Conservation (phyloP, 768 basidiomycete species). For the Termitomyces sp. region DNA sequence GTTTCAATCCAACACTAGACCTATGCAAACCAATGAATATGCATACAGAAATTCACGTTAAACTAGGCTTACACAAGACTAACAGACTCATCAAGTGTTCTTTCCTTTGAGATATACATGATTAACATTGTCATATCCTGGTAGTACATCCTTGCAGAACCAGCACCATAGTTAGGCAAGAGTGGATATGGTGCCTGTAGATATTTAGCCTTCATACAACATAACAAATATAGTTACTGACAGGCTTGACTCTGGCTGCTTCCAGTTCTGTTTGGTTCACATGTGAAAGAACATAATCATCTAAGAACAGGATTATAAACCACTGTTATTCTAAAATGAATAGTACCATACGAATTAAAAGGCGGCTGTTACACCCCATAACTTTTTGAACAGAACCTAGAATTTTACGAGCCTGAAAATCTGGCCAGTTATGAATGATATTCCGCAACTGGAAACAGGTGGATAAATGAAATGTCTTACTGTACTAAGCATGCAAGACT, state of each 20-base stretch:
- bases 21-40: not conserved
- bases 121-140: conserved; percentile 42
- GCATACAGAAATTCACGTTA: no score
- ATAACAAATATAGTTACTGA: not conserved
- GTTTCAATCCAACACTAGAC: not conserved
- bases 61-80: conserved; percentile 1
- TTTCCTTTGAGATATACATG: conserved; percentile 36
- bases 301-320: not conserved
- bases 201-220: not conserved
- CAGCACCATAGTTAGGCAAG: conserved; percentile 40
- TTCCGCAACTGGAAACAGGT: not conserved
- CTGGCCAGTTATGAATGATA: conserved; percentile 18
- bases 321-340: not conserved
- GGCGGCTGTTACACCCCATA: conserved; percentile 21
- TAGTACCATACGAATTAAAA: conserved; percentile 2
- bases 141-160: conserved; percentile 31
- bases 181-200: conserved; percentile 36
- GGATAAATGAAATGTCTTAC: no score
- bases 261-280: conserved; percentile 1
- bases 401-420: conserved; percentile 23
- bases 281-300: conserved; percentile 2
- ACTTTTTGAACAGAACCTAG: conserved; percentile 24
- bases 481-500: not conserved
- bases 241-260: not conserved
- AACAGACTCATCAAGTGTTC: conserved; percentile 33